Base-by-base conservation (phyloP, 208 protist genomes). In the Trypanosoma melophagium region DNA sequence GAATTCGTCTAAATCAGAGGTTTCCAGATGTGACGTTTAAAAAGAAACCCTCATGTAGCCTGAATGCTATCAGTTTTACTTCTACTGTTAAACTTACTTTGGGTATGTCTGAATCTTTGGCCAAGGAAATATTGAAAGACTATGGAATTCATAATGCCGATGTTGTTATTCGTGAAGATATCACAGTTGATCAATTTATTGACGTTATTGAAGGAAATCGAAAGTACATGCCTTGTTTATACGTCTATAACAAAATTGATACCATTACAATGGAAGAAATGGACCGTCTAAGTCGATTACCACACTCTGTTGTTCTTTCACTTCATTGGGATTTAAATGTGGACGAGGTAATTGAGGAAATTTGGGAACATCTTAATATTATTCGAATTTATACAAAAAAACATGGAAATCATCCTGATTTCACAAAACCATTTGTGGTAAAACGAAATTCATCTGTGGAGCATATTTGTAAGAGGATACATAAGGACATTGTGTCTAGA, bases 171-270 rank as follows among this genome's bases (percentile, higher is more conserved):
- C 86, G 95, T 40, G 93, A 98, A 51, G 98, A 99, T 75, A 90
- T 92, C 52, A 99, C 97, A 3, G 83, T 98, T 19, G 98, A 99
- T 74, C 86, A 99, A 67, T 95, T 99, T 56, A 99, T 99, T 79
- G 98, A 99, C 75, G 95, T 98, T 10, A 95, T 99, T 57, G 95
- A 98, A 71, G 98, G 97, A 3, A 99, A 99, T 73, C 77, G 97
- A 38, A 91, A 80, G 79, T 96, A 96, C 72, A 94, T 97, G 85
- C 91, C 93, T 21, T 97, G 93, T 69, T 74, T 96, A 40, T 96
- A 98, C 66, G 90, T 97, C 7, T 98, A 98, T 81, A 98, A 98
- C 70, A 99, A 99, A 74, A 98, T 98, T 67, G 98, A 99, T 78
- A 90, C 74, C 41, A 92, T 99, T 66, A 97, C 94, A 8, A 96